Evolutionary conservation across 352 stramenopile genomes (phyloP).

Genomic region (Phytophthora pisi): DNA sequence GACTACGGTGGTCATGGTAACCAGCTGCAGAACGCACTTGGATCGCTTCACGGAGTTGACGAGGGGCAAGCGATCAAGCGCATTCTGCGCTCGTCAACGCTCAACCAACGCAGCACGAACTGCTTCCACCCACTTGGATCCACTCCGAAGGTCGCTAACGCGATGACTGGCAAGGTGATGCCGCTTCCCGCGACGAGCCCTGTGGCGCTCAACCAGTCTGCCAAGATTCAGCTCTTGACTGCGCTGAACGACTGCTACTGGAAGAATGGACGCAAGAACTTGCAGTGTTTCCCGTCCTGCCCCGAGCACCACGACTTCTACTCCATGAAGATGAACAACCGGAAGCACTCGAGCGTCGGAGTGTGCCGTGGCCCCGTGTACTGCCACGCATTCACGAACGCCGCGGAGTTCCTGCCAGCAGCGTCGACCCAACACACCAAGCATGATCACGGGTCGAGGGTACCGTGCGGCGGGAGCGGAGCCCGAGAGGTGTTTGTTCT

Average conservation of each 20-base stretch:
- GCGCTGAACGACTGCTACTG: conserved; percentile 81
- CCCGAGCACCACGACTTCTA: conserved; percentile 90
- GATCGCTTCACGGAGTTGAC: conserved; percentile 7
- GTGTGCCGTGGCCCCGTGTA: conserved; percentile 84
- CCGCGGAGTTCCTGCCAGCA: conserved; percentile 29
- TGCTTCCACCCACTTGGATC: neutral
- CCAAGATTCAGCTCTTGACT: conserved; percentile 58
- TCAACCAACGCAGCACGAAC: conserved; percentile 9
- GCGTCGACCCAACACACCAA: conserved; percentile 63
- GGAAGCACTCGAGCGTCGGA: conserved; percentile 84
- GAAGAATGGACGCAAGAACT: conserved; percentile 91
- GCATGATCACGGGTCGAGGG: conserved; percentile 48
- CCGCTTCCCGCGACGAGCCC: conserved; percentile 11
- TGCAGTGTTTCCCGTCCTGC: conserved; percentile 89
- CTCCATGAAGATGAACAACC: conserved; percentile 91
- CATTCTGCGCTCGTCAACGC: conserved; percentile 25
- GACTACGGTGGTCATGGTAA: conserved; percentile 9
- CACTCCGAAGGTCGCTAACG: conserved; percentile 10
- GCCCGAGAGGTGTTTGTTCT: conserved; percentile 73
- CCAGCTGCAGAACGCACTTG: neutral
- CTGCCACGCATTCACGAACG: conserved; percentile 65
- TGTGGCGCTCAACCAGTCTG: conserved; percentile 14
- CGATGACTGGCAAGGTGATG: conserved; percentile 9
- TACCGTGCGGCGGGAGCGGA: conserved; percentile 46
- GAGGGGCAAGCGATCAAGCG: conserved; percentile 25